Evolutionary conservation across 305 asterid species (phyloP), one percentile per base, ranked within the genome.

Genomic region (Salvia sclarea): DNA sequence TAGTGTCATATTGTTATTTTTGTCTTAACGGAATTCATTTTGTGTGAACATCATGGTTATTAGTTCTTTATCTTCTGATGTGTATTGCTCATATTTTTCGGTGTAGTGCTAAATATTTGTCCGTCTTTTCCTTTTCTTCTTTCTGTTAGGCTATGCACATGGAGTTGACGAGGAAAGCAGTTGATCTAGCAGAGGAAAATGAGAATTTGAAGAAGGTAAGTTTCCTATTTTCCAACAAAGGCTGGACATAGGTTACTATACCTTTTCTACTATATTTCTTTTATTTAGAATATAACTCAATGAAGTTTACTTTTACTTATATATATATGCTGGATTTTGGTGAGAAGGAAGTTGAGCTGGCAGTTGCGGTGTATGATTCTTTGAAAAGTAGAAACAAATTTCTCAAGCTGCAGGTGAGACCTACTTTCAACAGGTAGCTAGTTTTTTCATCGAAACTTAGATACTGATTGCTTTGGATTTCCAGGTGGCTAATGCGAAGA

Each of bases 271-370:
- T n/a, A n/a, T n/a, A 3, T 45, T 17, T 37, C 40, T 47, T 55
- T 5, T 64, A 22, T 13, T 6, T 54, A 37, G n/a, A 10, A 18
- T 21, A 20, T 55, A 16, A 16, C 41, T 52, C 18, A 20, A 20
- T n/a, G 37, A 41, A 25, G 8, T 21, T 30, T 12, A 38, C 53
- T 22, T 38, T 41, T 44, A 14, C 44, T 41, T 68, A 21, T 25
- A 33, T 68, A 21, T 25, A 33, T 17, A 11, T 58, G 47, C n/a
- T 40, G 18, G 35, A 60, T 21, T 67, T 38, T 61, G 49, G 61
- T 65, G 72, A 61, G 64, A 71, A 88, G 97, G 75, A 70, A 76
- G 81, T 69, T 86, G 87, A 84, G 77, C 66, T 79, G 73, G 94
- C 81, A 5, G 21, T 66, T 65, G 64, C 61, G 72, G 80, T 80